Evolutionary conservation across 805 yeast species (phyloP).

Genomic region (Wickerhamomyces xylosicus): DNA sequence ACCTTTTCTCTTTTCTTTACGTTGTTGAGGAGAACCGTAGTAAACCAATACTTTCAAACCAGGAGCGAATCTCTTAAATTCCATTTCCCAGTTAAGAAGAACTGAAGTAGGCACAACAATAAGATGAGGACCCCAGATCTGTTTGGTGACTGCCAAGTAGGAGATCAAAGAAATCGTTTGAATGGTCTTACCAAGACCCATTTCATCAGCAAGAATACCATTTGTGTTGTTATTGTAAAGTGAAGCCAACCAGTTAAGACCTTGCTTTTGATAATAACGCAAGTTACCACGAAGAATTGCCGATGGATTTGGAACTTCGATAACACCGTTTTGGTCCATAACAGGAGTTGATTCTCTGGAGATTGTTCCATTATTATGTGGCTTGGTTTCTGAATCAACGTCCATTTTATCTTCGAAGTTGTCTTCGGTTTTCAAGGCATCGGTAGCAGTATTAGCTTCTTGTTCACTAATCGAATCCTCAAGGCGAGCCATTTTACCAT

Average conservation of each 20-base stretch:
- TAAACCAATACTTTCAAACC: slow-evolving; percentile 93
- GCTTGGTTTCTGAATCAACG: background rate
- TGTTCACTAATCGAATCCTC: too few relatives aligned
- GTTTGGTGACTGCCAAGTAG: slow-evolving; percentile 87
- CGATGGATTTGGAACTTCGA: slow-evolving; percentile 73
- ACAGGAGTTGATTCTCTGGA: slow-evolving; percentile 10
- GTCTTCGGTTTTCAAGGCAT: slow-evolving; percentile 4
- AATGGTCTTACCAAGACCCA: slow-evolving; percentile 97
- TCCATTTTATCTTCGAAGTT: background rate
- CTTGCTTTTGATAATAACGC: slow-evolving; percentile 90
- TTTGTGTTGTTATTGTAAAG: slow-evolving; percentile 86
- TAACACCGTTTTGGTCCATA: slow-evolving; percentile 28
- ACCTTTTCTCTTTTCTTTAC: slow-evolving; percentile 91
- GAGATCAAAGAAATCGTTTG: slow-evolving; percentile 85
- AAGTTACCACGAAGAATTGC: slow-evolving; percentile 65
- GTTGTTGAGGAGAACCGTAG: slow-evolving; percentile 94
- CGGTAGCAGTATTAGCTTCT: background rate
- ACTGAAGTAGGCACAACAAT: slow-evolving; percentile 97
- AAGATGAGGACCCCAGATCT: slow-evolving; percentile 96
- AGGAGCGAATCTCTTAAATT: slow-evolving; percentile 94
- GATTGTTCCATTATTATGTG: too few relatives aligned
- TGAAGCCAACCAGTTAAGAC: slow-evolving; percentile 94
- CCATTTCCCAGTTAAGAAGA: slow-evolving; percentile 99
- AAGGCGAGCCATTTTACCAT: too few relatives aligned
- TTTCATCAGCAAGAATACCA: slow-evolving; percentile 96